Evolutionary conservation across 495 filamentous ascomycete genomes (phyloP).

Genomic region (Aspergillus sclerotioniger): DNA sequence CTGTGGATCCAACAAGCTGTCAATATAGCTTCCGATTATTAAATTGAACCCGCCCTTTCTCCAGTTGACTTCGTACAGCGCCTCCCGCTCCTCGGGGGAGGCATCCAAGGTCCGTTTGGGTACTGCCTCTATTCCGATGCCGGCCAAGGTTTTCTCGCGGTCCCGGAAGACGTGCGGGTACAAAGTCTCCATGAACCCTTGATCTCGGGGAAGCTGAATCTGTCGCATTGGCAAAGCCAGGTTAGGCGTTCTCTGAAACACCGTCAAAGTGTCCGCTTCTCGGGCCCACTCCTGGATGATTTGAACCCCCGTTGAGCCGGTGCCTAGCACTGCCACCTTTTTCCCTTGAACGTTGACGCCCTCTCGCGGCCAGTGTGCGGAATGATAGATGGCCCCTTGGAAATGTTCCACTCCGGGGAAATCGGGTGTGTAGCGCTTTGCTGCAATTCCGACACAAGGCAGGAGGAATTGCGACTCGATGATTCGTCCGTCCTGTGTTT

Average conservation of each 20-base stretch:
- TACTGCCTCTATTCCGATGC: neutral
- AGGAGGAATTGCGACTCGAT: conserved; percentile 49
- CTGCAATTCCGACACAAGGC: conserved; percentile 35
- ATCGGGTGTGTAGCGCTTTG: conserved; percentile 19
- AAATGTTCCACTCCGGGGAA: conserved; percentile 27
- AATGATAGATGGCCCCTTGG: neutral
- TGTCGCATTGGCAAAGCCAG: conserved; percentile 49
- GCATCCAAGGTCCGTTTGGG: neutral
- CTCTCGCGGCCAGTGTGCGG: neutral
- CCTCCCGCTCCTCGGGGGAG: neutral
- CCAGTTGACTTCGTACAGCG: neutral
- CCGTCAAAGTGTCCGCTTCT: conserved; percentile 35
- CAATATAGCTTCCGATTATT: neutral
- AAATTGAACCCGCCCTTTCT: neutral
- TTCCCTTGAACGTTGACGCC: neutral
- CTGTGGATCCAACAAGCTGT: neutral
- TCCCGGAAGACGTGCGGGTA: neutral
- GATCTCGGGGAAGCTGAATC: conserved; percentile 18
- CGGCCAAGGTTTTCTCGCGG: neutral
- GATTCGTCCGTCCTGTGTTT: conserved; percentile 43
- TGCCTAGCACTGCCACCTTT: conserved; percentile 38
- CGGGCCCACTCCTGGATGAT: conserved; percentile 42
- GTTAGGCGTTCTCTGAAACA: conserved; percentile 55
- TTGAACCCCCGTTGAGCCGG: conserved; percentile 53
- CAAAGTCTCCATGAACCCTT: neutral